A percentile compares a stretch with the other conserved stretches of the same genome.
Conservation (phyloP, 2,329 filamentous ascomycete species). For the Fusarium sp. region DNA sequence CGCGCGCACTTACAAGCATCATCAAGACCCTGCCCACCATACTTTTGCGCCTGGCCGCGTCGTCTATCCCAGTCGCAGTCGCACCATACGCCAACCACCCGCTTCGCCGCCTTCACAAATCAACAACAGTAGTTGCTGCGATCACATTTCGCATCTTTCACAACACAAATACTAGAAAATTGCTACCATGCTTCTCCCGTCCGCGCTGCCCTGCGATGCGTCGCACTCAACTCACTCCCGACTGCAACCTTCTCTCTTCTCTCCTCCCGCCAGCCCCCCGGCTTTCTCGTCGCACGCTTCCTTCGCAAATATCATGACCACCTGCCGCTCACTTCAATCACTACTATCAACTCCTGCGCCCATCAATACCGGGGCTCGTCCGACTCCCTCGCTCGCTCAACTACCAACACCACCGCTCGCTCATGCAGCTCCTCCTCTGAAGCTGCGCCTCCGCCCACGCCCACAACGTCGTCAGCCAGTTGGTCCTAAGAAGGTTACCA, state of each 20-base stretch:
- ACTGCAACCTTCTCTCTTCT: slow-evolving; percentile 66
- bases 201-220: slow-evolving; percentile 69
- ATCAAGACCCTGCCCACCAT: slow-evolving; percentile 1
- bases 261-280: slow-evolving; percentile 70
- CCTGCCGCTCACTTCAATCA: slow-evolving; percentile 71
- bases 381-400: slow-evolving; percentile 49
- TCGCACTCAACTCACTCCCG: slow-evolving; percentile 59
- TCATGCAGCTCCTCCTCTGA: slow-evolving; percentile 64
- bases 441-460: slow-evolving; percentile 67
- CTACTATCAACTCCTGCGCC: slow-evolving; percentile 61
- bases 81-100: slow-evolving; percentile 42
- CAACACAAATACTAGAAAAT: slow-evolving; percentile 14
- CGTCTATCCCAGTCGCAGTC: slow-evolving; percentile 39
- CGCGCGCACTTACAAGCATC: slow-evolving; percentile 12
- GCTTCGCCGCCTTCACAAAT: slow-evolving; percentile 14
- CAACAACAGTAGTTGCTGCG: slow-evolving; percentile 10
- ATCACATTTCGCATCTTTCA: not conserved
- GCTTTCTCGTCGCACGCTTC: slow-evolving; percentile 59
- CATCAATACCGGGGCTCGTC: slow-evolving; percentile 53
- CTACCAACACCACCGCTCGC: slow-evolving; percentile 69
- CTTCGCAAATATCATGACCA: slow-evolving; percentile 67
- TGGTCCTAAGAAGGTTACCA: slow-evolving; percentile 62
- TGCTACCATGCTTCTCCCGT: slow-evolving; percentile 68
- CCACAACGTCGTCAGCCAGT: slow-evolving; percentile 49
- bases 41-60: slow-evolving; percentile 37